Evolutionary conservation across 2,329 filamentous ascomycete genomes (phyloP).

Genomic region (Scopulariopsis brevicaulis): DNA sequence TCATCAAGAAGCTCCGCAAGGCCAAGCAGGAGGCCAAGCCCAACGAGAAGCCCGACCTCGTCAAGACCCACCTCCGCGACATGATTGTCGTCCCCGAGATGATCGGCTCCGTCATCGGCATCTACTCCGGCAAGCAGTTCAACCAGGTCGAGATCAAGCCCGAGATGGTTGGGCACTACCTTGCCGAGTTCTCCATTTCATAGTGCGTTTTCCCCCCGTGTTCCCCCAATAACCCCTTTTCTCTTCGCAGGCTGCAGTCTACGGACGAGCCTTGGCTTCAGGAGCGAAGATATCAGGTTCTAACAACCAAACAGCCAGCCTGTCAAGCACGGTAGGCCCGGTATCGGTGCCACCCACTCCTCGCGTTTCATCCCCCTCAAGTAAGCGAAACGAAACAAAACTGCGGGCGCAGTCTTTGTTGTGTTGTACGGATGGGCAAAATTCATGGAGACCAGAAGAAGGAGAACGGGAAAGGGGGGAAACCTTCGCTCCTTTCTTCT

Average conservation of each 20-base stretch:
- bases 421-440: background rate
- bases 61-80: slow-evolving; percentile 99
- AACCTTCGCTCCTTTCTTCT: no score
- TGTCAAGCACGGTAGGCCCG: slow-evolving; percentile 99
- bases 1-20: slow-evolving; percentile 99
- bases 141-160: slow-evolving; percentile 99
- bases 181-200: slow-evolving; percentile 99
- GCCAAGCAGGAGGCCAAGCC: slow-evolving; percentile 97
- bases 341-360: slow-evolving; percentile 99
- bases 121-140: slow-evolving; percentile 99
- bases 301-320: slow-evolving; percentile 71
- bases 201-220: slow-evolving; percentile 59
- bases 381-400: slow-evolving; percentile 40
- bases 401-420: background rate
- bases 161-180: slow-evolving; percentile 99
- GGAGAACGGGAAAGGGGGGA: no score
- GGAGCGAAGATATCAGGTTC: slow-evolving; percentile 1
- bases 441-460: background rate
- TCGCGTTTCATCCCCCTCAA: slow-evolving; percentile 99
- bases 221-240: background rate
- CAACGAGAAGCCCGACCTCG: slow-evolving; percentile 99
- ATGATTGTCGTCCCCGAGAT: slow-evolving; percentile 99
- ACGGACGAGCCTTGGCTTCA: background rate
- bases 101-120: slow-evolving; percentile 96
- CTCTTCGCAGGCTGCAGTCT: background rate